phyloP scores from a whole-genome alignment of 2,329 filamentous ascomycete species.

The Fusarium pseudograminearum region DNA sequence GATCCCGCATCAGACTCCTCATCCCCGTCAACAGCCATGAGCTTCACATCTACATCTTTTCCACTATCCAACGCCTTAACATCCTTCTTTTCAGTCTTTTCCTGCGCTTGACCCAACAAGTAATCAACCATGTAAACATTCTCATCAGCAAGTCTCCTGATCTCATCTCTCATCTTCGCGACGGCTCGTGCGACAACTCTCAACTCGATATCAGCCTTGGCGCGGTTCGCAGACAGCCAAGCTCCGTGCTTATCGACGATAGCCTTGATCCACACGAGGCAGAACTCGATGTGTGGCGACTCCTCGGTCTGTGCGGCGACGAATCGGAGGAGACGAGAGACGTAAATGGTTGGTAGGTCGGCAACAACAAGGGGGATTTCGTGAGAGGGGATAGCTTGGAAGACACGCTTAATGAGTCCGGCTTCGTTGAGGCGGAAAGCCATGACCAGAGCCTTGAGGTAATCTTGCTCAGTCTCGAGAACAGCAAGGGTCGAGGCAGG shows the following conservation, averaged over 20 bases:
- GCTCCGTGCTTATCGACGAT: constrained; percentile 84
- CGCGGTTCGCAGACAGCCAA: constrained; percentile 84
- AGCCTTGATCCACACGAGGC: constrained; percentile 90
- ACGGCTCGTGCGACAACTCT: constrained; percentile 85
- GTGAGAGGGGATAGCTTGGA: constrained; percentile 80
- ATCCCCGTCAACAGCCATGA: constrained; percentile 51
- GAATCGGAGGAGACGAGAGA: constrained; percentile 85
- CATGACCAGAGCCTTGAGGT: constrained; percentile 94
- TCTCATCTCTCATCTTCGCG: constrained; percentile 81
- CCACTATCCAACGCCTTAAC: constrained; percentile 37
- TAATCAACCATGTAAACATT: constrained; percentile 93
- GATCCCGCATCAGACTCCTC: constrained; percentile 53
- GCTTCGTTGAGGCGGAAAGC: constrained; percentile 94
- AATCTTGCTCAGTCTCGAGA: constrained; percentile 77
- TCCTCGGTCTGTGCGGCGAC: constrained; percentile 89
- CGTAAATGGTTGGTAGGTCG: constrained; percentile 85
- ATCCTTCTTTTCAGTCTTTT: constrained; percentile 45
- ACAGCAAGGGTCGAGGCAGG: constrained; percentile 83
- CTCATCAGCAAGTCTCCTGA: constrained; percentile 85
- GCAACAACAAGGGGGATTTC: constrained; percentile 84
- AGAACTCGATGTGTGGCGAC: constrained; percentile 94
- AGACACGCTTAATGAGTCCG: constrained; percentile 84
- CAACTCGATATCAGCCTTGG: constrained; percentile 84
- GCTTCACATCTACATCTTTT: constrained; percentile 47
- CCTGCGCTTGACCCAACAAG: constrained; percentile 67